Conservation (phyloP, 2,329 filamentous ascomycete species). For the Tetracladium maxilliforme region DNA sequence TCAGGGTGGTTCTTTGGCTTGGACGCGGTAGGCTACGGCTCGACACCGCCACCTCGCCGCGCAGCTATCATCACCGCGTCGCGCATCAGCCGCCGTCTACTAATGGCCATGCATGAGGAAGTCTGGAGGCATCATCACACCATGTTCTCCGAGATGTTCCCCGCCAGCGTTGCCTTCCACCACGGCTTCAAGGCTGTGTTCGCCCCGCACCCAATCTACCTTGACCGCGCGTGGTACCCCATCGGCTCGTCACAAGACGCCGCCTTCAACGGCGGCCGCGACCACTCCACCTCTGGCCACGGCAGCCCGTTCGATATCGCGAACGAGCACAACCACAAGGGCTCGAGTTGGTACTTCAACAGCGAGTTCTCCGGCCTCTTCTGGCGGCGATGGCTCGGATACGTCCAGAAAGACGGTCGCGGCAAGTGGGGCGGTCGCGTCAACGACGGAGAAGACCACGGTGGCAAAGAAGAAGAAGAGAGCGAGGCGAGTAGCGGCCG, state of each 20-base stretch:
- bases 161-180: slow-evolving; percentile 53
- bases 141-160: slow-evolving; percentile 75
- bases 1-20: slow-evolving; percentile 60
- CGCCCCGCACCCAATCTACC: slow-evolving; percentile 68
- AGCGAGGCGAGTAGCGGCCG: slow-evolving; percentile 35
- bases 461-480: slow-evolving; percentile 31
- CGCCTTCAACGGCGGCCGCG: slow-evolving; percentile 67
- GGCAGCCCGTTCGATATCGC: slow-evolving; percentile 52
- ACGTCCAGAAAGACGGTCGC: slow-evolving; percentile 34
- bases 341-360: slow-evolving; percentile 77
- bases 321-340: slow-evolving; percentile 72
- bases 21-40: slow-evolving; percentile 56
- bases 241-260: slow-evolving; percentile 50
- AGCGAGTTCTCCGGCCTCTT: slow-evolving; percentile 62
- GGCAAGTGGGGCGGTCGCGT: slow-evolving; percentile 31
- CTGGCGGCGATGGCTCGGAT: slow-evolving; percentile 65
- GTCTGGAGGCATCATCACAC: slow-evolving; percentile 50
- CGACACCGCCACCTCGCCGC: slow-evolving; percentile 41
- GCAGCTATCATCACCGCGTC: slow-evolving; percentile 59
- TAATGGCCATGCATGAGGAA: slow-evolving; percentile 63
- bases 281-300: slow-evolving; percentile 48
- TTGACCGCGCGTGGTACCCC: slow-evolving; percentile 62
- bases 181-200: slow-evolving; percentile 67
- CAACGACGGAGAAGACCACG: slow-evolving; percentile 29
- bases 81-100: slow-evolving; percentile 49